Conservation (phyloP, 306 rosid species). For the Vigna angularis region DNA sequence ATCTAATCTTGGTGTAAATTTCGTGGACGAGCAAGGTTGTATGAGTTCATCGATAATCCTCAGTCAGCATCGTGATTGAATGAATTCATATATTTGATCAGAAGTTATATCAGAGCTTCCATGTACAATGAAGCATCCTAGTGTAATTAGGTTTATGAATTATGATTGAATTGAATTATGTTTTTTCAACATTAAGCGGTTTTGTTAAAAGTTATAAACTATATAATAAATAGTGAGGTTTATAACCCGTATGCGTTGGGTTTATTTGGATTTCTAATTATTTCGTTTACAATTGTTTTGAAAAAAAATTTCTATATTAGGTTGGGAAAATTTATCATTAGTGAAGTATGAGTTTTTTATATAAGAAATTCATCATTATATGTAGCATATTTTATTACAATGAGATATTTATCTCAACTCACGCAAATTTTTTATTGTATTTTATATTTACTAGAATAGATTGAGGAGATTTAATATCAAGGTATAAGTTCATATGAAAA, state of each 20-base stretch:
- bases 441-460: too few relatives aligned
- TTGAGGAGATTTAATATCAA: too few relatives aligned
- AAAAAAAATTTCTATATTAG: too few relatives aligned
- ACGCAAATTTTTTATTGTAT: too few relatives aligned
- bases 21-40: slow-evolving; percentile 18
- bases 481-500: too few relatives aligned
- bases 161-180: not conserved
- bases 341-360: too few relatives aligned
- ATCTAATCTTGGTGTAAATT: slow-evolving; percentile 6
- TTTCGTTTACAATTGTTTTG: too few relatives aligned
- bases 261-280: not conserved
- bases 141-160: not conserved
- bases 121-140: not conserved
- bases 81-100: not conserved
- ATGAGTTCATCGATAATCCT: not conserved
- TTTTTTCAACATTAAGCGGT: not conserved
- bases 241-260: not conserved
- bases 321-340: too few relatives aligned
- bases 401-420: too few relatives aligned
- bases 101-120: not conserved
- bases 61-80: not conserved
- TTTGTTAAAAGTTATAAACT: not conserved
- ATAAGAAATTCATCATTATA: too few relatives aligned
- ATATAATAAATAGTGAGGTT: not conserved
- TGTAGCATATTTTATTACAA: too few relatives aligned